Base-by-base conservation (phyloP, 2,329 filamentous ascomycete genomes). In the Fusarium sp. region DNA sequence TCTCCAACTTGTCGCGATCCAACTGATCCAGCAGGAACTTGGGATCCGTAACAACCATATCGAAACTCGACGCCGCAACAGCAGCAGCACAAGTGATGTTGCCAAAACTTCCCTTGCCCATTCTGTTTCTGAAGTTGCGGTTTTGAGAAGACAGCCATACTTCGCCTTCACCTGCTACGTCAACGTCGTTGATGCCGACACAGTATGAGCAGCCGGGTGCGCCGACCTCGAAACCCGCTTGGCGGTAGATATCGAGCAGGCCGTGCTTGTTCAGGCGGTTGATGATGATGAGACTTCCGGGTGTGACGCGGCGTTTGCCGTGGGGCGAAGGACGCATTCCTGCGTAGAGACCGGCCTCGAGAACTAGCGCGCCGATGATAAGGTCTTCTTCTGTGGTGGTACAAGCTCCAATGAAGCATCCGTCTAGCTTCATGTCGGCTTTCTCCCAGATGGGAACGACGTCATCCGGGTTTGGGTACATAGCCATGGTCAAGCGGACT, bases 401-500 rank as follows among this genome's bases (percentile, higher is more conserved):
- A n/a, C 34, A 38, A n/a, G 34, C 34, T 12, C 34, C 34, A 10
- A 38, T 38, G 34, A 38, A 38, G 18, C 34, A 38, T n/a, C 34
- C 34, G 18, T 38, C 34, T 2, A 38, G 34, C 34, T 38, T 38
- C 34, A 38, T 38, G 6, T n/a, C 18, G 34, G 34, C 34, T 4
- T 38, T 38, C 34, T 38, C 18, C 34, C 34, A 38, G 18, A 38
- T 38, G 3, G 34, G 34, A 12, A 38, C 78, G 3, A 84, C 81
- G 48, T 84, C 76, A 56, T 84, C 81, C 5, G 81, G 82, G 13
- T 76, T 80, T 2, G 82, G 81, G 52, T 83, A 82, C 18, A 70
- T 71, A 4, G 82, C 81, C 22, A 84, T 68, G 22, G 78, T 81
- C 1, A 78, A 71, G 47, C 75, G 69, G 15, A 83, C 81, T 25